A percentile compares a stretch with the other conserved stretches of the same genome.
These are phyloP conservation scores for Lophium mytilinum DNA, from an alignment of 495 filamentous ascomycete genomes.

Conservation along the genomic window DNA sequence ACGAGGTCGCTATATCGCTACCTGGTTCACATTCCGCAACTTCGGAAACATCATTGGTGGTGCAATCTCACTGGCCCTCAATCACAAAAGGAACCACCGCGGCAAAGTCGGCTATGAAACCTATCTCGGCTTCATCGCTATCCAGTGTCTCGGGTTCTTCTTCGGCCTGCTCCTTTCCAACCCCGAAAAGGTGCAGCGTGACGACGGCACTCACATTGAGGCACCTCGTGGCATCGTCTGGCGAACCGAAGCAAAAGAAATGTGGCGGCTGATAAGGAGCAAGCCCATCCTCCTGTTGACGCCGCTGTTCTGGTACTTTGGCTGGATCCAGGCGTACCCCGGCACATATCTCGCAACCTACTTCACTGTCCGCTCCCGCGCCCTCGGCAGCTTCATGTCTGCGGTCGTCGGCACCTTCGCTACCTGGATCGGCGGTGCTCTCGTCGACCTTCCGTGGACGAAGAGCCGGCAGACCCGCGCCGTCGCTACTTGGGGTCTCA, in stretches of 20 bases:
- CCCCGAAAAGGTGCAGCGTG: slow-evolving; percentile 15
- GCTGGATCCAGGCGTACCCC: slow-evolving; percentile 16
- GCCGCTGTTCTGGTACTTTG: slow-evolving; percentile 19
- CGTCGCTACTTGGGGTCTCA: slow-evolving; percentile 9
- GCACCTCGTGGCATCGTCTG: slow-evolving; percentile 7
- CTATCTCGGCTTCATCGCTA: slow-evolving; percentile 19
- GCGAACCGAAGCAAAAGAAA: slow-evolving; percentile 4
- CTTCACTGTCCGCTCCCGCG: slow-evolving; percentile 18
- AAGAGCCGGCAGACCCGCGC: slow-evolving; percentile 10
- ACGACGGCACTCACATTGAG: slow-evolving; percentile 9
- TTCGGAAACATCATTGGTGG: slow-evolving; percentile 16
- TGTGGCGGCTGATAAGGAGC: slow-evolving; percentile 13
- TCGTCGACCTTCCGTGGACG: slow-evolving; percentile 13
- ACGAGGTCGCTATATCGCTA: slow-evolving; percentile 16
- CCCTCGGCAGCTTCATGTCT: slow-evolving; percentile 13
- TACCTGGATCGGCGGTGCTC: slow-evolving; percentile 10
- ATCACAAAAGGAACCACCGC: slow-evolving; percentile 11
- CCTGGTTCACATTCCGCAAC: slow-evolving; percentile 18
- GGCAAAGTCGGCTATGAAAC: slow-evolving; percentile 18
- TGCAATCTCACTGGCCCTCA: slow-evolving; percentile 12
- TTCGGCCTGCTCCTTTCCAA: slow-evolving; percentile 15
- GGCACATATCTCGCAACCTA: slow-evolving; percentile 18
- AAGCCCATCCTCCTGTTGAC: slow-evolving; percentile 16
- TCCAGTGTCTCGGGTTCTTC: slow-evolving; percentile 16
- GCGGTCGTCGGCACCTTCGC: slow-evolving; percentile 10